Evolutionary conservation across 306 rosid species (phyloP).

Genomic region (Ceratonia siliqua): DNA sequence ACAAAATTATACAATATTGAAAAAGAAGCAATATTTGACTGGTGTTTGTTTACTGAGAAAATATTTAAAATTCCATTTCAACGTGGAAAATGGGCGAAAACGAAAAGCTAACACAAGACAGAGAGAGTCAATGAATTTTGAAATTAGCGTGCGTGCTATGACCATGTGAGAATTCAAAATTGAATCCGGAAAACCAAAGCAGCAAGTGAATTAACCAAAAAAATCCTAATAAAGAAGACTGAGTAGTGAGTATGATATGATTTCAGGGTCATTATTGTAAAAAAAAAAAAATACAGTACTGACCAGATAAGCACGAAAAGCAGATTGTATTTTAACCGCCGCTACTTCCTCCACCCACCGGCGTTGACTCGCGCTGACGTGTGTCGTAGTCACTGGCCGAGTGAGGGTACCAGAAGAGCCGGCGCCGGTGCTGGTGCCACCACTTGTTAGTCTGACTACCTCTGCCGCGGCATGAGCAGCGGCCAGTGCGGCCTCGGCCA

Average conservation of each 20-base stretch:
- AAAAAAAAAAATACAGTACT: slow-evolving; percentile 23
- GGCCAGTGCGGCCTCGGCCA: slow-evolving; percentile 87
- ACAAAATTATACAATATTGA: background rate
- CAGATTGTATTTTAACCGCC: slow-evolving; percentile 75
- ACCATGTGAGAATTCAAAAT: background rate
- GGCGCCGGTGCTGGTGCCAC: background rate
- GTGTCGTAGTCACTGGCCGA: background rate
- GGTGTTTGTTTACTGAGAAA: slow-evolving; percentile 33
- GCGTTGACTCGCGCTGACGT: background rate
- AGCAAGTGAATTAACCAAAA: background rate
- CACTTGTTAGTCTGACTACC: slow-evolving; percentile 76
- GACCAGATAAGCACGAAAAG: slow-evolving; percentile 86
- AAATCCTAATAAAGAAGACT: background rate
- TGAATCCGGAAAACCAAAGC: slow-evolving; percentile 19
- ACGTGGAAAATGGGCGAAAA: slow-evolving; percentile 20
- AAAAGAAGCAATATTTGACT: slow-evolving; percentile 5
- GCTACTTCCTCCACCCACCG: slow-evolving; percentile 49
- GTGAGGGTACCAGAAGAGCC: background rate
- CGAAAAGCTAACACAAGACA: background rate
- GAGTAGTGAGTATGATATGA: background rate
- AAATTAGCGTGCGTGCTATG: slow-evolving; percentile 22
- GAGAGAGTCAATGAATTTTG: slow-evolving; percentile 29
- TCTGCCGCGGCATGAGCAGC: slow-evolving; percentile 97
- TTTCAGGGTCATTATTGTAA: background rate
- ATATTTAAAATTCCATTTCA: background rate